These are phyloP conservation scores for Prunus persica DNA, from an alignment of 306 rosid genomes.

Conservation along the genomic window Prunus_persica_NCBIv2 NC_034014.1:26523501-26524000, in stretches of 20 bases:
- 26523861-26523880: not conserved
- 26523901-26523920: not conserved
- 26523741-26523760: conserved; percentile 13
- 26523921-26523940: not conserved
- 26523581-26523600: not conserved
- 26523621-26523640: conserved; percentile 5
- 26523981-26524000: too few species aligned
- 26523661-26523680: not conserved
- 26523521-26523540: conserved; percentile 5
- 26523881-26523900: not conserved
- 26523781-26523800: not conserved
- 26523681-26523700: conserved; percentile 18
- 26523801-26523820: not conserved
- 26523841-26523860: not conserved
- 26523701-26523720: conserved; percentile 10
- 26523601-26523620: not conserved
- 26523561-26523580: not conserved
- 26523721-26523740: not conserved
- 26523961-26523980: not conserved
- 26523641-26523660: conserved; percentile 24
- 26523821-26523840: not conserved
- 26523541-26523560: conserved; percentile 14
- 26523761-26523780: conserved; percentile 11
- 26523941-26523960: not conserved
- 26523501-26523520: conserved; percentile 11